Evolutionary conservation across 1,284 basidiomycete genomes (phyloP), one percentile per base, ranked within the genome.

Genomic region (Heliocybe sulcata): DNA sequence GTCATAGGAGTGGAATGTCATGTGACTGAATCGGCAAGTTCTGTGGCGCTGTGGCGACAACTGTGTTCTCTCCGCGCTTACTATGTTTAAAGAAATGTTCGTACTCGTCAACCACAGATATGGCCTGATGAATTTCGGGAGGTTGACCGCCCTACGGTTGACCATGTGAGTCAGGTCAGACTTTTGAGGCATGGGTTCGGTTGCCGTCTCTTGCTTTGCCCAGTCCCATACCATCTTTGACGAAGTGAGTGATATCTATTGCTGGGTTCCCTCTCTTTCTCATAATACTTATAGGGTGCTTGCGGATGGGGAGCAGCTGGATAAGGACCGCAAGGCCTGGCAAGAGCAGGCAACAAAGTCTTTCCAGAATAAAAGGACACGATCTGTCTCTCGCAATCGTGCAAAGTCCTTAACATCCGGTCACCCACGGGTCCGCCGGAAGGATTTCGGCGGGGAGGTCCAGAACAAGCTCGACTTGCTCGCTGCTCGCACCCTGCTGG

Each of bases 251-350:
- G 16, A 54, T 22, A 14, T 55, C 33, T 38, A 57, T 33, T 51
- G 45, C 22, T 56, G 35, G 19, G 6, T n/a, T 42, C 53, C 27
- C 47, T 26, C 19, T 31, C 10, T 26, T 33, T 14, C 29, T 51
- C 8, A 14, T 50, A 11, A n/a, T 25, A 26, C 20, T 38, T 58
- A 16, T 54, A 90, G 87, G 61, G 86, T 89, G 22, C 69, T 90
- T 6, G 78, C 79, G 58, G 83, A 87, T 58, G 79, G 81, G 12
- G 71, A 79, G 55, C 70, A 72, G 53, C 74, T 90, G 12, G 76
- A 82, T 22, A 71, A 72, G 55, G 80, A 90, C 58, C 81, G 88
- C 22, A 74, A 77, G 52, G 69, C 74, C 56, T 90, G 87, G 87
- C 80, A 83, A 61, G 63, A 67, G 4, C 76, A 84, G 58, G 87